phyloP scores from a whole-genome alignment of 768 basidiomycete genomes.

The Tephrocybe sp. region DNA sequence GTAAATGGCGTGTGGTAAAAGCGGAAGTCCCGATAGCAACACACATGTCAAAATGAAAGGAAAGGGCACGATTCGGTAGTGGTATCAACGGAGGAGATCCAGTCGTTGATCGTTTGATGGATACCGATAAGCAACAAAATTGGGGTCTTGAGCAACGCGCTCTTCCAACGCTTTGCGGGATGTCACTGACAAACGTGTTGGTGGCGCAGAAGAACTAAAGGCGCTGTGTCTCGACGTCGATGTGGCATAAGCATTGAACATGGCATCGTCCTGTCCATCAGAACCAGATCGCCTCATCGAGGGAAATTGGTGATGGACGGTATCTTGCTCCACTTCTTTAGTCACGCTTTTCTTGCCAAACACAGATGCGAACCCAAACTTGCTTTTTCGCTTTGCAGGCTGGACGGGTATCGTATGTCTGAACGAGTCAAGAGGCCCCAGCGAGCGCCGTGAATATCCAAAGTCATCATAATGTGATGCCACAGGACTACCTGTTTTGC shows the following conservation, averaged over 20 bases:
- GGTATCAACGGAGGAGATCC: conserved; percentile 52
- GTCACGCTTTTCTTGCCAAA: conserved; percentile 54
- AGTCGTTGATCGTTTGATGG: conserved; percentile 75
- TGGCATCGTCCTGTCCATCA: conserved; percentile 50
- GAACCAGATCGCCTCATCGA: conserved; percentile 42
- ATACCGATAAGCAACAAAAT: conserved; percentile 87
- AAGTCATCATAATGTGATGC: conserved; percentile 68
- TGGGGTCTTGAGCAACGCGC: conserved; percentile 80
- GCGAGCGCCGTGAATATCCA: conserved; percentile 62
- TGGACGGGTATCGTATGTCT: conserved; percentile 24
- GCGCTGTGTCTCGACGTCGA: conserved; percentile 54
- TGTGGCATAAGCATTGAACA: conserved; percentile 44
- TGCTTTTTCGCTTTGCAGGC: conserved; percentile 65
- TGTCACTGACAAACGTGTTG: conserved; percentile 59
- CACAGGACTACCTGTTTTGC: conserved; percentile 34
- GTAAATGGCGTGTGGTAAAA: not conserved
- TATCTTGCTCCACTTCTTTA: conserved; percentile 29
- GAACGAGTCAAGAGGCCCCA: conserved; percentile 43
- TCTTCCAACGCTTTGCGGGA: conserved; percentile 75
- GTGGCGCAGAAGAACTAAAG: conserved; percentile 35
- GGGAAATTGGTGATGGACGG: conserved; percentile 46
- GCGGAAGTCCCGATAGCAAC: conserved; percentile 1
- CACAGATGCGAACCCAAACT: conserved; percentile 66
- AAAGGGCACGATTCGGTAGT: not conserved
- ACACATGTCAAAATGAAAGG: not conserved